Evolutionary conservation across 495 filamentous ascomycete genomes (phyloP).

Genomic region (Cetradonia linearis): DNA sequence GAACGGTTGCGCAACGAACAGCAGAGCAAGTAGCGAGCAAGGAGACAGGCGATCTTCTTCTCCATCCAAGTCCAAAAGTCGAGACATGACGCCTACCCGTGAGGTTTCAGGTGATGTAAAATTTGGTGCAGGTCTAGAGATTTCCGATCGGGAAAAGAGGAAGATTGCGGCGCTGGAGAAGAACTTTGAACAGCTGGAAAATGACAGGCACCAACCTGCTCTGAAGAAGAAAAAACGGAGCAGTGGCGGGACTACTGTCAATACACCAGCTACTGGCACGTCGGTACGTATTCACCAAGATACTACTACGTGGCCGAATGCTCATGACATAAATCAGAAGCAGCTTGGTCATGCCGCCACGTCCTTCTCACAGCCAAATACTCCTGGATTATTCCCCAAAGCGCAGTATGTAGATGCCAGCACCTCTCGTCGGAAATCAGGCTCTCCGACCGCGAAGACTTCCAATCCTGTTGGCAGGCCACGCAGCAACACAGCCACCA

Average conservation of each 20-base stretch:
- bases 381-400: conserved; percentile 17
- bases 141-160: conserved; percentile 76
- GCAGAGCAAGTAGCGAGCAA: conserved; percentile 56
- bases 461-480: conserved; percentile 4
- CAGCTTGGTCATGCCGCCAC: conserved; percentile 17
- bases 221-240: conserved; percentile 40
- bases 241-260: conserved; percentile 35
- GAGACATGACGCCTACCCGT: conserved; percentile 62
- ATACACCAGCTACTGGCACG: conserved; percentile 24
- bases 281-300: conserved; percentile 16
- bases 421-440: conserved; percentile 18
- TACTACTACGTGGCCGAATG: neutral
- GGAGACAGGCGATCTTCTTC: conserved; percentile 57
- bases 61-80: conserved; percentile 69
- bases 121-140: conserved; percentile 47
- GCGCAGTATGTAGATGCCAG: conserved; percentile 22
- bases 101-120: conserved; percentile 39
- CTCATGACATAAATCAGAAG: conserved; percentile 14
- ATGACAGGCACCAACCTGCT: conserved; percentile 36
- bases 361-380: conserved; percentile 24
- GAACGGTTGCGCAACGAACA: conserved; percentile 60
- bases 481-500: conserved; percentile 10
- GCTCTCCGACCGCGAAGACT: conserved; percentile 19
- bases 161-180: conserved; percentile 81
- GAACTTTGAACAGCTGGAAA: conserved; percentile 51